A percentile compares a stretch with the other conserved stretches of the same genome.
These are phyloP conservation scores for Paramarasmius palmivorus DNA, from an alignment of 1,284 basidiomycete species.

Conservation along the genomic window DNA sequence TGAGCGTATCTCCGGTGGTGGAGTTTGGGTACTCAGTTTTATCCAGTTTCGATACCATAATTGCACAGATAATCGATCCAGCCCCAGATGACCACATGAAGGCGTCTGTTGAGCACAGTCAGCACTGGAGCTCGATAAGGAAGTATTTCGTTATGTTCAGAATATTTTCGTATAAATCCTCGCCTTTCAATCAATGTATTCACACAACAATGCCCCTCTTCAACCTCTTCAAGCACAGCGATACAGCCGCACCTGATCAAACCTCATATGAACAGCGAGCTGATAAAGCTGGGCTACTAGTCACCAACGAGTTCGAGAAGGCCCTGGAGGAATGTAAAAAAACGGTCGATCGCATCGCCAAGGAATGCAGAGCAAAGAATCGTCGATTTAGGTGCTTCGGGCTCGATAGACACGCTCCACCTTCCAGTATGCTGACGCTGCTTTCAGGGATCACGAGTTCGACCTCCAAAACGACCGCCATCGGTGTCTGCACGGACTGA, in stretches of 20 bases:
- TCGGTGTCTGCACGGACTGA: constrained; percentile 43
- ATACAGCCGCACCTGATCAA: neutral
- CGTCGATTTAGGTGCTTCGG: constrained; percentile 23
- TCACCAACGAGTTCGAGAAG: constrained; percentile 27
- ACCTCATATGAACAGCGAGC: constrained; percentile 12
- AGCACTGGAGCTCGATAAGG: too few species aligned
- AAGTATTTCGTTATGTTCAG: too few species aligned
- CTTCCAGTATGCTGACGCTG: neutral
- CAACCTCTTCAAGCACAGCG: constrained; percentile 10
- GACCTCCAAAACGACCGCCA: constrained; percentile 46
- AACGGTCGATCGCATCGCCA: constrained; percentile 26
- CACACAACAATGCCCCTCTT: constrained; percentile 8
- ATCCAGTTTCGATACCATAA: too few species aligned
- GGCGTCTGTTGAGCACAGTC: too few species aligned
- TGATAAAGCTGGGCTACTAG: constrained; percentile 24
- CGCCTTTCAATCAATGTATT: too few species aligned
- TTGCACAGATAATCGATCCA: too few species aligned
- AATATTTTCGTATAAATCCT: too few species aligned
- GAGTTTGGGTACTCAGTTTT: too few species aligned
- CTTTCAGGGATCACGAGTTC: constrained; percentile 48
- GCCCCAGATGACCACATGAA: too few species aligned
- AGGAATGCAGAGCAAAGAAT: constrained; percentile 26
- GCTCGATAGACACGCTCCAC: neutral
- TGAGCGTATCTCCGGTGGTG: too few species aligned
- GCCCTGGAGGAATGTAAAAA: constrained; percentile 25